Percentiles rank a stretch among this genome's conserved stretches.
phyloP scores from a whole-genome alignment of 192 early-diverging fungal species.

The Entomortierella lignicola region DNA sequence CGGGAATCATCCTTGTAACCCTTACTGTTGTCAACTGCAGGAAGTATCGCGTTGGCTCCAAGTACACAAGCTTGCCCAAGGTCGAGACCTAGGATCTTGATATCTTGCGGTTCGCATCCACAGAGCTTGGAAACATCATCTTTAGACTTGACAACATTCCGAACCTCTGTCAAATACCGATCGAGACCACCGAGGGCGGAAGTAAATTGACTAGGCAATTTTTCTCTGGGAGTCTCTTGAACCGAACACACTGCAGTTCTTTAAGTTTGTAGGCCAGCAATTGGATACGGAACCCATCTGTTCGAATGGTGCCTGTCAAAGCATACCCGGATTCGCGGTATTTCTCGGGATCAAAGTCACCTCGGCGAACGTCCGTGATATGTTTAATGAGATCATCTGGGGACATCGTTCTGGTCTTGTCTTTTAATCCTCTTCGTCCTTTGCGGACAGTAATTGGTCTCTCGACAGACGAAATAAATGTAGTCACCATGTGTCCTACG shows the following conservation, averaged over 20 bases:
- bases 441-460: background rate
- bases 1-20: background rate
- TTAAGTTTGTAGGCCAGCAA: slow-evolving; percentile 19
- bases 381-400: background rate
- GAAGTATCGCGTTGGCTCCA: slow-evolving; percentile 8
- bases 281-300: slow-evolving; percentile 13
- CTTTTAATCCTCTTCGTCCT: background rate
- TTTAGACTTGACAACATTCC: slow-evolving; percentile 9
- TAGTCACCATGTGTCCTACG: background rate
- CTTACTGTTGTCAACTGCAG: background rate
- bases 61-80: slow-evolving; percentile 8
- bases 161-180: slow-evolving; percentile 5
- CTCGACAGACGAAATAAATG: background rate
- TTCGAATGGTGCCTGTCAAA: slow-evolving; percentile 6
- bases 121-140: background rate
- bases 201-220: background rate
- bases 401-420: background rate
- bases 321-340: slow-evolving; percentile 12
- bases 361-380: background rate
- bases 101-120: background rate
- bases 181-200: background rate
- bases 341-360: background rate
- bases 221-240: background rate
- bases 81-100: slow-evolving; percentile 5
- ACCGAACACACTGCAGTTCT: slow-evolving; percentile 1